phyloP scores from a whole-genome alignment of 75 land plant genomes.

The Sequoiadendron giganteum region DNA sequence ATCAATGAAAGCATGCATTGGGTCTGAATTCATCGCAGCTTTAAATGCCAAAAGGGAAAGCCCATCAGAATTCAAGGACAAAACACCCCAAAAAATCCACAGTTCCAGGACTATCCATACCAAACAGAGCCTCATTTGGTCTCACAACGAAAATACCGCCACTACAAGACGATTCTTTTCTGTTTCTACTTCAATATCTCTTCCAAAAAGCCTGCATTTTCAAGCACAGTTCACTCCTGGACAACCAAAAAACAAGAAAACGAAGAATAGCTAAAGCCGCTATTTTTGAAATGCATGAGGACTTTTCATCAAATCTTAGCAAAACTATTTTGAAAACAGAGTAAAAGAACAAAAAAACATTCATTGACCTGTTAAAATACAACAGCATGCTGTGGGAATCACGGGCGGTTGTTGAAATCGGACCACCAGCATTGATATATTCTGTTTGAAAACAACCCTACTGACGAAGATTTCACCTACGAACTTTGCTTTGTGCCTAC shows the following conservation, averaged over 20 bases:
- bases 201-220: not conserved
- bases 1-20: conserved; percentile 35
- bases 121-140: not conserved
- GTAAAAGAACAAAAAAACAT: not conserved
- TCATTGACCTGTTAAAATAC: not conserved
- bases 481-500: not conserved
- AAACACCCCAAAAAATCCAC: not conserved
- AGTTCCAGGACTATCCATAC: not conserved
- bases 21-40: conserved; percentile 61
- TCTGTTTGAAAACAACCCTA: not conserved
- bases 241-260: not conserved
- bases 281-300: not conserved
- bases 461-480: not conserved
- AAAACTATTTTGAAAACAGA: not conserved
- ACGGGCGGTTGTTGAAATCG: not conserved
- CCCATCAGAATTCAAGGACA: conserved; percentile 48
- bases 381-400: not conserved
- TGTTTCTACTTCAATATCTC: not conserved
- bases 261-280: not conserved
- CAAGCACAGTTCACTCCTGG: not conserved
- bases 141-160: not conserved
- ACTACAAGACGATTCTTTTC: not conserved
- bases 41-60: conserved; percentile 72
- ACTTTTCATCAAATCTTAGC: not conserved
- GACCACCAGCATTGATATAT: not conserved